Evolutionary conservation across 805 yeast species (phyloP), one percentile per base, ranked within the genome.

Genomic region (Wickerhamiella musiphila): DNA sequence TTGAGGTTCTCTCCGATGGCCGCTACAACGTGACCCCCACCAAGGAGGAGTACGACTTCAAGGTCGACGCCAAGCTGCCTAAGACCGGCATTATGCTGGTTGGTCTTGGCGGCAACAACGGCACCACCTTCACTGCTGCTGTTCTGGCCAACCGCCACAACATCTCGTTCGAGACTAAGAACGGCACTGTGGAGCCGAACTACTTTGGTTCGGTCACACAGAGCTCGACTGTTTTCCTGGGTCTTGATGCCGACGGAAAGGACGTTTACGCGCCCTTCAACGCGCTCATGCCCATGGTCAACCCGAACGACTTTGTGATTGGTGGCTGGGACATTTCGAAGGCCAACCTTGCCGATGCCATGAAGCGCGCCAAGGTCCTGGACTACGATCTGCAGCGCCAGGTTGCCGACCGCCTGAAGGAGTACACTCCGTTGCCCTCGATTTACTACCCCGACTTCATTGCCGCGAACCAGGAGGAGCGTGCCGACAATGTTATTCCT

Each of bases 41-140:
- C 34, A 51, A 66, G 35, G 66, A 66, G 41, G 76, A 81, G 43
- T 81, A 81, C 51, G 75, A 82, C 51, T 86, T 84, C 66, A 79
- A 81, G 56, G 74, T 79, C 32, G 92, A 82, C 46, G 65, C 79
- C 52, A 66, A 64, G 35, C 70, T 74, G 27, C 93, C 94, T 46
- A 82, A 76, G 56, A 67, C 82, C 30, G 96, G 96, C 46, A 63
- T 84, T 41, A 58, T 84, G 71, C 65, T 86, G 40, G 95, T 84
- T 22, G 96, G 96, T 45, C 65, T 84, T 43, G 95, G 95, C 46
- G 96, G 96, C 57, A 84, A 84, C 65, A 84, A 84, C 52, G 96
- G 95, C 56, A 68, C 94, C 37, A 84, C 96, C 10, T 65, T 86
- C 42, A 70, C 83, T 34, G 83, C 86, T 28, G 75, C 94, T 7